These are phyloP conservation scores for Hypoxylon sp. DNA, from an alignment of 2,329 filamentous ascomycete species.

Conservation along the genomic window DNA sequence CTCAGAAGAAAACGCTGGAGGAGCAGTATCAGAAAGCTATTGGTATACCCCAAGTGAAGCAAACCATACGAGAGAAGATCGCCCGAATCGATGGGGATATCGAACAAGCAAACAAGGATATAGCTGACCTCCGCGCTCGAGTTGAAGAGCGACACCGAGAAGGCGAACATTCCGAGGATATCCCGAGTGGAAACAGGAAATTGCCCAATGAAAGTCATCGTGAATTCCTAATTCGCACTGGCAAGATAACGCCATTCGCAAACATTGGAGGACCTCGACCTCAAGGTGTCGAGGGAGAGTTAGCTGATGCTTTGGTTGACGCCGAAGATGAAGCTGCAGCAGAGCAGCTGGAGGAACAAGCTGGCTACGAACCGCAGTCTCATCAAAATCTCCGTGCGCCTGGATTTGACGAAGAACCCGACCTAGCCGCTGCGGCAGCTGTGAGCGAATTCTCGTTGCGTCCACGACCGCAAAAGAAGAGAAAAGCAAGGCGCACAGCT, in stretches of 20 bases:
- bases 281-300: constrained; percentile 74
- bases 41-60: constrained; percentile 65
- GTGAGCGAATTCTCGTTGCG: constrained; percentile 71
- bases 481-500: constrained; percentile 57
- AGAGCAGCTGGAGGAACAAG: constrained; percentile 63
- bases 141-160: constrained; percentile 80
- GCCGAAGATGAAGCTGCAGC: constrained; percentile 81
- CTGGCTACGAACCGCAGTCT: constrained; percentile 68
- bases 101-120: constrained; percentile 76
- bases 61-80: constrained; percentile 76
- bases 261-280: constrained; percentile 77
- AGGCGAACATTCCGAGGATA: constrained; percentile 60
- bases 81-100: constrained; percentile 76
- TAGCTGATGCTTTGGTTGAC: constrained; percentile 84
- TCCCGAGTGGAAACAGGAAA: constrained; percentile 68
- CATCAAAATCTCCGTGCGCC: constrained; percentile 82
- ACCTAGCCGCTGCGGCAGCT: constrained; percentile 53
- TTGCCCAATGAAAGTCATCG: constrained; percentile 86
- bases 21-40: constrained; percentile 62
- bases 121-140: constrained; percentile 83
- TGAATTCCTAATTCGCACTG: constrained; percentile 93
- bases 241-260: constrained; percentile 97
- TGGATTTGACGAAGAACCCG: constrained; percentile 73
- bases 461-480: constrained; percentile 71
- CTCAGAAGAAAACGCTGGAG: constrained; percentile 72